These are phyloP conservation scores for Brassica napus DNA, from an alignment of 345 rosid species.

Conservation along the genomic window DNA sequence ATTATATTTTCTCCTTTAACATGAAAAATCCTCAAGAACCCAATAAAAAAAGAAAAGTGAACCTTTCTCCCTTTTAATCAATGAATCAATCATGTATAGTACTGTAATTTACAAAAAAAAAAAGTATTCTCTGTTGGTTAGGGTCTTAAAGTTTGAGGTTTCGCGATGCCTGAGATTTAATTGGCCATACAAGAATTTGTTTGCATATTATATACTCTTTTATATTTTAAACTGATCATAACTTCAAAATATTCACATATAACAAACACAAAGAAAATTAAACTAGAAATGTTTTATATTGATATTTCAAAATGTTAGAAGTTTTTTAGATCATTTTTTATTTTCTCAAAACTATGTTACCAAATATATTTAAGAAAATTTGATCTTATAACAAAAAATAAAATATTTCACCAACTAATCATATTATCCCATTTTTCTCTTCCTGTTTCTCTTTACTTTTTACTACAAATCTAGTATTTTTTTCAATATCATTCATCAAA, in stretches of 20 bases:
- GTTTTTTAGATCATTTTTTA: no score
- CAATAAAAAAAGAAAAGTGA: background rate
- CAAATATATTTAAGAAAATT: no score
- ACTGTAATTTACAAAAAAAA: background rate
- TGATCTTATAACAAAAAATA: no score
- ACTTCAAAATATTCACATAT: background rate
- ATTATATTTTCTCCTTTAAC: background rate
- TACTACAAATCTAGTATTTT: no score
- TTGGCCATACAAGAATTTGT: background rate
- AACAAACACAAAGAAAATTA: background rate
- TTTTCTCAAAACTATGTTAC: no score
- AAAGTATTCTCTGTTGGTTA: background rate
- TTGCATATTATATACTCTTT: background rate
- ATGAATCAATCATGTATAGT: conserved; percentile 22
- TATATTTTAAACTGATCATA: background rate
- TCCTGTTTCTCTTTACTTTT: no score
- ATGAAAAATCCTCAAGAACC: conserved; percentile 29
- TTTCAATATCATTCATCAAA: no score
- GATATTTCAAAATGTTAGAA: no score
- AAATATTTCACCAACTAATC: no score
- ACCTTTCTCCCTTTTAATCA: conserved; percentile 27
- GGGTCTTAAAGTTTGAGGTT: background rate
- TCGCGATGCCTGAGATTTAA: background rate
- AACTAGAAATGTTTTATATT: background rate
- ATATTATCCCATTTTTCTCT: no score